These are phyloP conservation scores for Pseudocercospora vitis DNA, from an alignment of 2,329 filamentous ascomycete species.

Conservation along the genomic window DNA sequence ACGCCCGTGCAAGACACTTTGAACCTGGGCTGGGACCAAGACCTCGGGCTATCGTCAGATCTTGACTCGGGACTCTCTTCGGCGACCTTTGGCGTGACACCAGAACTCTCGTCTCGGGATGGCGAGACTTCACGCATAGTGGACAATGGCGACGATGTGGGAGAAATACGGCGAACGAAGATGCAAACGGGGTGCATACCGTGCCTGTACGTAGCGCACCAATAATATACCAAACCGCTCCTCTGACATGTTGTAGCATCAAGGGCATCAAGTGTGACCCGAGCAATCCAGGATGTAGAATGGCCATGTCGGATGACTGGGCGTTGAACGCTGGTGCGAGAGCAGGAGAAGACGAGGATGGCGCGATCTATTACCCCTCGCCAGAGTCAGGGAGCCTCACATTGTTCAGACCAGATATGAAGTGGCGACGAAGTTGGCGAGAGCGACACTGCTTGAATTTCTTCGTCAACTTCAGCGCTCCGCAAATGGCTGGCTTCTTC, in stretches of 20 bases:
- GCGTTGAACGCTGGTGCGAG: conserved; percentile 28
- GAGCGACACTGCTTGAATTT: conserved; percentile 38
- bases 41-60: conserved; percentile 14
- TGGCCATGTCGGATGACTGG: conserved; percentile 35
- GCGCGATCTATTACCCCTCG: conserved; percentile 10
- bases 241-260: conserved; percentile 26
- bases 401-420: conserved; percentile 30
- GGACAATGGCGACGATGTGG: conserved; percentile 19
- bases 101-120: conserved; percentile 17
- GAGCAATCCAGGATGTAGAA: conserved; percentile 31
- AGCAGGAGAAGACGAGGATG: conserved; percentile 23
- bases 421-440: conserved; percentile 37
- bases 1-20: conserved; percentile 12
- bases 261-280: conserved; percentile 34
- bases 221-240: neutral
- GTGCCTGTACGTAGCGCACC: conserved; percentile 32
- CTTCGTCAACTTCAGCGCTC: conserved; percentile 43
- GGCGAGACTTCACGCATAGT: conserved; percentile 13
- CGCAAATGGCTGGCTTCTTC: conserved; percentile 39
- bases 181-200: conserved; percentile 39
- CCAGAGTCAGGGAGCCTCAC: conserved; percentile 22
- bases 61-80: conserved; percentile 8
- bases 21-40: conserved; percentile 13
- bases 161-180: conserved; percentile 25
- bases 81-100: conserved; percentile 16